These are phyloP conservation scores for Podospora bellae-mahoneyi DNA, from an alignment of 495 filamentous ascomycete species.

Conservation along the genomic window DNA sequence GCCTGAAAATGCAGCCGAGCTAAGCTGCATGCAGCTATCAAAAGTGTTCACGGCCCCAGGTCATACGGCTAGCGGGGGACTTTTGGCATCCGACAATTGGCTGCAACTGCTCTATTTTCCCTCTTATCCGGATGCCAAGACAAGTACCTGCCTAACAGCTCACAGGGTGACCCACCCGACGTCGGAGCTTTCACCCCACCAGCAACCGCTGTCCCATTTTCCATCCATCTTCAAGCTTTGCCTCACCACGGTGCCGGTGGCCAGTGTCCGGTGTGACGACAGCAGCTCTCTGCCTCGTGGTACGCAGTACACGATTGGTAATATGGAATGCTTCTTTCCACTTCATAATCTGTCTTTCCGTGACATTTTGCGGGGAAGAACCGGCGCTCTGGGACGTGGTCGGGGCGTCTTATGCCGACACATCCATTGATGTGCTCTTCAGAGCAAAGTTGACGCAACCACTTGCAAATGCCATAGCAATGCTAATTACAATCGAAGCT, in stretches of 20 bases:
- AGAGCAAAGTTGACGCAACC: background rate
- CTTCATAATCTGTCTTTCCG: background rate
- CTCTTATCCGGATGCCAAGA: background rate
- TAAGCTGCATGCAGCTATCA: slow-evolving; percentile 19
- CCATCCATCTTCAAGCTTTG: slow-evolving; percentile 1
- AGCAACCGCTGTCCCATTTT: slow-evolving; percentile 1
- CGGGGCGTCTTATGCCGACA: background rate
- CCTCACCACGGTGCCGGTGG: background rate
- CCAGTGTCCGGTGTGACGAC: background rate
- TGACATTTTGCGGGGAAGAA: background rate
- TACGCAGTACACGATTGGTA: background rate
- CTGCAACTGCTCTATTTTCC: background rate
- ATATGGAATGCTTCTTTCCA: too few relatives aligned
- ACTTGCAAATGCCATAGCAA: background rate
- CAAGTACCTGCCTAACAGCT: slow-evolving; percentile 7
- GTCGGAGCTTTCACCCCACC: slow-evolving; percentile 13
- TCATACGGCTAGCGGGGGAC: background rate
- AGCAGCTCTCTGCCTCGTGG: background rate
- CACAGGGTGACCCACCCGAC: slow-evolving; percentile 14
- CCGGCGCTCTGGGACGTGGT: background rate
- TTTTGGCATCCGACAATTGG: slow-evolving; percentile 1
- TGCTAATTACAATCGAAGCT: background rate
- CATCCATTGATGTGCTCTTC: background rate
- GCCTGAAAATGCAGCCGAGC: slow-evolving; percentile 1
- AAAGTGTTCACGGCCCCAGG: background rate